These are phyloP conservation scores for Podila epigama DNA, from an alignment of 192 early-diverging fungal species.

Conservation along the genomic window DNA sequence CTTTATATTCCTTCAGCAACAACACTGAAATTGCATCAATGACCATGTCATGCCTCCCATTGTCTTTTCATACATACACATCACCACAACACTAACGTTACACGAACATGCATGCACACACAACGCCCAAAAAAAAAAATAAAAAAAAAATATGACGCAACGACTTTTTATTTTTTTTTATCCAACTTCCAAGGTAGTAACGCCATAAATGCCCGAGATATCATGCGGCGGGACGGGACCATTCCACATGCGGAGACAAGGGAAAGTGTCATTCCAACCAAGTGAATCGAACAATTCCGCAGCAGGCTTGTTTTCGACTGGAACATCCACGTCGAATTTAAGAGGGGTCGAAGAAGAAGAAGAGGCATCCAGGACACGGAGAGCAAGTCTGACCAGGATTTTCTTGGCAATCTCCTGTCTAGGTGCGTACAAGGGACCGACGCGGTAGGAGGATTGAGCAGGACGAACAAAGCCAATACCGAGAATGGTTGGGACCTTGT, in stretches of 20 bases:
- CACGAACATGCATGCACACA: not conserved
- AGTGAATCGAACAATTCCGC: conserved; percentile 22
- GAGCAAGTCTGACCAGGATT: conserved; percentile 34
- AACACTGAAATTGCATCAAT: not conserved
- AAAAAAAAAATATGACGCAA: not conserved
- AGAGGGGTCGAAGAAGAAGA: conserved; percentile 2
- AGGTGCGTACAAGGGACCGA: conserved; percentile 42
- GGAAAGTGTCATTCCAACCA: conserved; percentile 31
- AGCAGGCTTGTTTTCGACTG: conserved; percentile 12
- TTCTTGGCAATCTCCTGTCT: conserved; percentile 26
- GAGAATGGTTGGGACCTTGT: conserved; percentile 1
- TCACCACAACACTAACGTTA: not conserved
- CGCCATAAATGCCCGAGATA: conserved; percentile 30
- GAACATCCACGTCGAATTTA: conserved; percentile 21
- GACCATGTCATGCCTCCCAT: no score
- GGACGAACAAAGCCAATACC: conserved; percentile 44
- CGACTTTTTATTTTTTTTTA: conserved; percentile 2
- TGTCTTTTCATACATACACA: not conserved
- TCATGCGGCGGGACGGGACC: conserved; percentile 41
- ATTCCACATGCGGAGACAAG: conserved; percentile 48
- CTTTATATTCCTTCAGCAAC: not conserved
- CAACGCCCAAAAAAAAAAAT: conserved; percentile 29
- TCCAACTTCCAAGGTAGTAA: conserved; percentile 35
- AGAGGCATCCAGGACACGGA: not conserved
- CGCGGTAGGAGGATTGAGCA: conserved; percentile 36